Conservation (phyloP, 306 rosid species). For the Oemleria cerasiformis region DNA sequence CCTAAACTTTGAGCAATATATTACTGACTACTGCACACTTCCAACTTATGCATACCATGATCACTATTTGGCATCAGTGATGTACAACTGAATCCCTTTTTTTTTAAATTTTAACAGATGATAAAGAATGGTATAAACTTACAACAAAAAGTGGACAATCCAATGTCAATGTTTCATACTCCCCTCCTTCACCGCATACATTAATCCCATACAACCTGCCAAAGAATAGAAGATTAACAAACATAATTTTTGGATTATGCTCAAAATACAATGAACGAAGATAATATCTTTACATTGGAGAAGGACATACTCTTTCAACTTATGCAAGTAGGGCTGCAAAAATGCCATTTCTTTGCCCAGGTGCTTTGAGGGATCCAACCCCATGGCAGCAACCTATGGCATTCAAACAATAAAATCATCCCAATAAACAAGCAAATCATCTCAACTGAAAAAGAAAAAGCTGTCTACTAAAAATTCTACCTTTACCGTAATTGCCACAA, state of each 20-base stretch:
- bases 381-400: constrained; percentile 93
- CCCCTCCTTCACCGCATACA: constrained; percentile 98
- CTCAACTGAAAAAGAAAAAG: background rate
- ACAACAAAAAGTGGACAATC: constrained; percentile 91
- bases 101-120: background rate
- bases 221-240: constrained; percentile 6
- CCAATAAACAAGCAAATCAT: constrained; percentile 4
- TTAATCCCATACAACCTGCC: constrained; percentile 82
- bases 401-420: constrained; percentile 28
- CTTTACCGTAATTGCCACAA: constrained; percentile 85
- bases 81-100: background rate
- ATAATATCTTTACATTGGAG: background rate
- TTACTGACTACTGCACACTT: background rate
- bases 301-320: constrained; percentile 72
- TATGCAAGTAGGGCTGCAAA: constrained; percentile 71
- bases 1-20: background rate
- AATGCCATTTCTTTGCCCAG: constrained; percentile 81
- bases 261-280: constrained; percentile 13
- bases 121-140: constrained; percentile 30
- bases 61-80: background rate
- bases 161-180: constrained; percentile 90
- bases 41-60: too few relatives aligned
- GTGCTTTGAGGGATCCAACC: constrained; percentile 87
- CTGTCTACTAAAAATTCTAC: constrained; percentile 37
- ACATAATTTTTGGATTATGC: background rate